Evolutionary conservation across 495 filamentous ascomycete species (phyloP).

Genomic region (Saxispiralis lemnorum): DNA sequence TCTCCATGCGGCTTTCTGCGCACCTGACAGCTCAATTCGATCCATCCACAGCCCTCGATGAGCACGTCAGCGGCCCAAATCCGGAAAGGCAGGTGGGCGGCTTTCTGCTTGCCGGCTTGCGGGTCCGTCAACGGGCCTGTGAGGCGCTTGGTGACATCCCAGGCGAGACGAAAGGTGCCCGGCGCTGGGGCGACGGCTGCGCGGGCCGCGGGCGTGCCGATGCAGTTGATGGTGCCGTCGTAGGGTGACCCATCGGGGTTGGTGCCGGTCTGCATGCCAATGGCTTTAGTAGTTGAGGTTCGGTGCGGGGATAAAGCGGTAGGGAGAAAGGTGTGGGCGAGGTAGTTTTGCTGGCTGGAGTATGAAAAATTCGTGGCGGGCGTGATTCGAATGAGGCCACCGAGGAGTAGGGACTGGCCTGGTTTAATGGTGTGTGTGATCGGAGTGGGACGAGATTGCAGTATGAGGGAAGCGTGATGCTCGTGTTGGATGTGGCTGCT

Average conservation of each 20-base stretch:
- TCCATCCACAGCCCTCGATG: slow-evolving; percentile 82
- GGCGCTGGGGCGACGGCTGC: slow-evolving; percentile 40
- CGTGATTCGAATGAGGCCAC: slow-evolving; percentile 76
- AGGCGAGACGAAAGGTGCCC: slow-evolving; percentile 53
- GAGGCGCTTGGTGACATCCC: slow-evolving; percentile 62
- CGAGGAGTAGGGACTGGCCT: slow-evolving; percentile 65
- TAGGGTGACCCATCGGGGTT: slow-evolving; percentile 36
- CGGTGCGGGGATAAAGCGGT: slow-evolving; percentile 44
- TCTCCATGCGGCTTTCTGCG: slow-evolving; percentile 26
- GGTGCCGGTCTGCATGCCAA: slow-evolving; percentile 37
- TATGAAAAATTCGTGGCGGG: slow-evolving; percentile 33
- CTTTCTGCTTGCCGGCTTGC: slow-evolving; percentile 33
- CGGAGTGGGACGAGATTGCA: slow-evolving; percentile 52
- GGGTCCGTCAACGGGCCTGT: slow-evolving; percentile 40
- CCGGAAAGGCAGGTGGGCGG: slow-evolving; percentile 50
- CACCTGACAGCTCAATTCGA: slow-evolving; percentile 72
- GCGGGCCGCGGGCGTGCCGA: slow-evolving; percentile 40
- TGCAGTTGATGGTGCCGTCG: slow-evolving; percentile 36
- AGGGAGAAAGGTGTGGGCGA: slow-evolving; percentile 52
- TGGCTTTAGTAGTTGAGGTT: slow-evolving; percentile 51
- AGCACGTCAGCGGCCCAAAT: slow-evolving; percentile 68
- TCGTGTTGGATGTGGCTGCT: slow-evolving; percentile 46
- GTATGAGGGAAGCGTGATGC: slow-evolving; percentile 48
- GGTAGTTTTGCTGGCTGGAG: slow-evolving; percentile 34
- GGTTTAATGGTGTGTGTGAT: slow-evolving; percentile 54